Base-by-base conservation (phyloP, 345 rosid species). In the Leavenworthia alabamica region DNA sequence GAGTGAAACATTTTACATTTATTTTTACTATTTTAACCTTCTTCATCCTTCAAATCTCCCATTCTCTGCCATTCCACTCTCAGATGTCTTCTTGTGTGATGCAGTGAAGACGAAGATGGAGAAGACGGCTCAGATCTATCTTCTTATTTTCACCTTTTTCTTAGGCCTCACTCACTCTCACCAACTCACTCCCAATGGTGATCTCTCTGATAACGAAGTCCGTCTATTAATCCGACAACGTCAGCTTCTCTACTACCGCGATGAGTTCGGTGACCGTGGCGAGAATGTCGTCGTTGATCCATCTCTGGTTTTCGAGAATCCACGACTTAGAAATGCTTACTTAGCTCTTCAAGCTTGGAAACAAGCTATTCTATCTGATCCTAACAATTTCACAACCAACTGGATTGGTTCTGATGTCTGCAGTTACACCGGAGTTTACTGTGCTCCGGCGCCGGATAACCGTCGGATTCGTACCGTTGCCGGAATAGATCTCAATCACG, bases 321-420 rank as follows among this genome's bases (percentile, higher is more conserved):
- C 78, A 0, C 70, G 94, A 22, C 62, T 80, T 1, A 74, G 78
- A 35, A 56, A 64, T 54, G 96, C 96, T 53, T 89, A 86, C 83
- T 67, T 83, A 42, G 96, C 94, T 51, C 75, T 89, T 2, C 96
- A 86, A 73, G 96, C 96, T 28, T 89, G 81, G 96, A 89, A 86
- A 50, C 81, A 86, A 77, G 96, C 94, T 8, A 84, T 89, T 45
- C 75, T 83, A 59, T 89, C 96, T 28, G 96, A 89, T 77, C 94
- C 96, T 2, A 49, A 11, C 33, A 86, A 86, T 55, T 65, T 19
- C 48, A 86, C 96, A 2, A 67, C 26, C 1, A 42, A 83, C 65
- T 86, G 96, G 94, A 71, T 68, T 37, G 94, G 94, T 49, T 71
- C 89, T 28, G 4, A 33, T 10, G 94, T 89, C 7, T 86, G 94